Percentiles rank a stretch among this genome's conserved stretches.
Evolutionary conservation across 352 stramenopile genomes (phyloP).

Genomic region (Phytophthora brassicae): DNA sequence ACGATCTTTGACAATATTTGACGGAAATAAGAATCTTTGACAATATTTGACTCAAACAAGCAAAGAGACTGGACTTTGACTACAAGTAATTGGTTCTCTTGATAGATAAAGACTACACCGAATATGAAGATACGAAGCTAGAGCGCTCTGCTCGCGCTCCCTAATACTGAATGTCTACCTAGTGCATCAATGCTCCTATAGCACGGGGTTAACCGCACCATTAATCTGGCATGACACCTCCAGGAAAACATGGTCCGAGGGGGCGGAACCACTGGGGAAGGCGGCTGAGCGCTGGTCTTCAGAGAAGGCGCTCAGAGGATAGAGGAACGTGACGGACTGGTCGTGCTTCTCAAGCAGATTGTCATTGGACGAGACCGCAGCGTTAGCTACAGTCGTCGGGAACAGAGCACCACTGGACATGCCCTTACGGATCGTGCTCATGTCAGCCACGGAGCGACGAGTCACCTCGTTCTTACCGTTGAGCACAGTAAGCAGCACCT

Average conservation of each 20-base stretch:
- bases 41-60: slow-evolving; percentile 1
- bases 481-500: slow-evolving; percentile 74
- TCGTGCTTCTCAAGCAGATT: slow-evolving; percentile 43
- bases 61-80: slow-evolving; percentile 24
- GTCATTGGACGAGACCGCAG: slow-evolving; percentile 29
- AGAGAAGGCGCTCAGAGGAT: slow-evolving; percentile 80
- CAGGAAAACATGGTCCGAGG: slow-evolving; percentile 66
- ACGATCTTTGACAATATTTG: neutral
- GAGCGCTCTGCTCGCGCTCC: slow-evolving; percentile 34
- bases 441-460: slow-evolving; percentile 74
- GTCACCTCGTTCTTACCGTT: slow-evolving; percentile 75
- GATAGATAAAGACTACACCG: slow-evolving; percentile 37
- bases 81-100: slow-evolving; percentile 23
- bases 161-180: slow-evolving; percentile 42
- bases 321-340: slow-evolving; percentile 82
- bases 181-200: slow-evolving; percentile 24
- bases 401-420: slow-evolving; percentile 72
- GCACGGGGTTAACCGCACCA: slow-evolving; percentile 27
- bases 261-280: slow-evolving; percentile 18
- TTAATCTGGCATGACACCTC: slow-evolving; percentile 83
- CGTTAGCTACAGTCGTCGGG: slow-evolving; percentile 40
- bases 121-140: slow-evolving; percentile 36
- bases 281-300: slow-evolving; percentile 46
- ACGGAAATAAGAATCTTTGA: too few relatives aligned
- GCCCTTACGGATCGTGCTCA: slow-evolving; percentile 77